These are phyloP conservation scores for Pythium aristosporum DNA, from an alignment of 352 stramenopile genomes.

Conservation along the genomic window DNA sequence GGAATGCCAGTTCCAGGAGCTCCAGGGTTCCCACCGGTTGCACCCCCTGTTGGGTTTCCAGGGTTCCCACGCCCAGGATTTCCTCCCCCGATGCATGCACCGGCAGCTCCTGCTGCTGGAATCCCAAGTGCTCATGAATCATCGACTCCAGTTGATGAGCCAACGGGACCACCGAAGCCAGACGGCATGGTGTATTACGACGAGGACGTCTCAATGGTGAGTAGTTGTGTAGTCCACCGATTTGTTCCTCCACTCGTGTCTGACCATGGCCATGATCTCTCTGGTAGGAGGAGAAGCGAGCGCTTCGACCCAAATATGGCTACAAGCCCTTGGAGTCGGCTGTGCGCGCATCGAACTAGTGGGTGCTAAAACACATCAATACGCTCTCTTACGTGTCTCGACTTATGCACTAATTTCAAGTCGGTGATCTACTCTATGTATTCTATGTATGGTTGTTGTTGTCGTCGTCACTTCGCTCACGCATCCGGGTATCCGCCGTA, in stretches of 20 bases:
- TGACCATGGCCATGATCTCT: not conserved
- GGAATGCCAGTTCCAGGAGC: slow-evolving; percentile 5
- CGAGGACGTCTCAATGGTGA: slow-evolving; percentile 30
- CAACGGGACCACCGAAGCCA: slow-evolving; percentile 23
- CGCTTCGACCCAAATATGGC: slow-evolving; percentile 71
- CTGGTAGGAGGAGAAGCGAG: slow-evolving; percentile 75
- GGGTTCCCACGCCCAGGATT: slow-evolving; percentile 19
- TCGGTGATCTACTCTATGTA: slow-evolving; percentile 1
- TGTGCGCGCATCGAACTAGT: slow-evolving; percentile 22
- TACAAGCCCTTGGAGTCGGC: slow-evolving; percentile 45
- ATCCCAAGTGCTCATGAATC: not conserved
- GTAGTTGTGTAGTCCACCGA: not conserved
- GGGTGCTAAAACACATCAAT: slow-evolving; percentile 23
- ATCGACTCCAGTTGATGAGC: not conserved
- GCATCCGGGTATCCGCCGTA: slow-evolving; percentile 78
- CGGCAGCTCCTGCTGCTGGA: not conserved
- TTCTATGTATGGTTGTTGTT: not conserved
- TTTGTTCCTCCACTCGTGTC: not conserved
- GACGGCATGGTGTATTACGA: slow-evolving; percentile 33
- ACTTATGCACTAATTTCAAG: slow-evolving; percentile 15
- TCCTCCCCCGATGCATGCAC: slow-evolving; percentile 2
- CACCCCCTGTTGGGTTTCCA: slow-evolving; percentile 10
- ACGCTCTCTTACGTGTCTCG: slow-evolving; percentile 21
- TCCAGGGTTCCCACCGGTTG: not conserved
- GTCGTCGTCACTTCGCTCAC: not conserved